phyloP scores from a whole-genome alignment of 768 basidiomycete species.

The Tylopilus felleus region DNA sequence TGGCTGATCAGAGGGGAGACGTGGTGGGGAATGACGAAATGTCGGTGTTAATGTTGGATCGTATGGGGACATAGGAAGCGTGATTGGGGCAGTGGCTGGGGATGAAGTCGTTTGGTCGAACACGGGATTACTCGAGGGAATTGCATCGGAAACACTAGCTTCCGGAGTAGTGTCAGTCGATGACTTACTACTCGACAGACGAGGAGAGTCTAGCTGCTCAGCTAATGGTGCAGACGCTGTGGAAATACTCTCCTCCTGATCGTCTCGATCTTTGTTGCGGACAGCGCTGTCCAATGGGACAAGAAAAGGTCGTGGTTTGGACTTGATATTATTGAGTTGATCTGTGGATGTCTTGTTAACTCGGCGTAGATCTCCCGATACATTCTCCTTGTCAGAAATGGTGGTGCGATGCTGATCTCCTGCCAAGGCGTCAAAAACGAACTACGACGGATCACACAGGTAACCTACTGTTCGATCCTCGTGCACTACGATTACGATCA shows the following conservation, averaged over 20 bases:
- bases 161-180: not conserved
- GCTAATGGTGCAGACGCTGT: slow-evolving; percentile 23
- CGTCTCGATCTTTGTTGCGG: slow-evolving; percentile 12
- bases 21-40: slow-evolving; percentile 74
- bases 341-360: slow-evolving; percentile 25
- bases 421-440: slow-evolving; percentile 30
- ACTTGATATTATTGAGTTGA: slow-evolving; percentile 14
- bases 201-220: slow-evolving; percentile 26
- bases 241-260: slow-evolving; percentile 11
- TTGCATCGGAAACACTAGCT: not conserved
- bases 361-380: slow-evolving; percentile 30
- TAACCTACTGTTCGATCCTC: slow-evolving; percentile 61
- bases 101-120: slow-evolving; percentile 17
- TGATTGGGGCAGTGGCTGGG: slow-evolving; percentile 23
- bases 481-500: slow-evolving; percentile 57
- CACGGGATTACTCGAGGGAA: not conserved
- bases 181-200: slow-evolving; percentile 8
- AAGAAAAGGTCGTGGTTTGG: slow-evolving; percentile 22
- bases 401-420: slow-evolving; percentile 61
- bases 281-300: slow-evolving; percentile 12
- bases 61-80: slow-evolving; percentile 67
- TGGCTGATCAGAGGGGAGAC: slow-evolving; percentile 73
- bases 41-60: slow-evolving; percentile 71
- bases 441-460: not conserved
- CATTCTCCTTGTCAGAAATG: slow-evolving; percentile 32